Conservation (phyloP, 306 rosid genomes). For the Rubus parviflorus region DNA sequence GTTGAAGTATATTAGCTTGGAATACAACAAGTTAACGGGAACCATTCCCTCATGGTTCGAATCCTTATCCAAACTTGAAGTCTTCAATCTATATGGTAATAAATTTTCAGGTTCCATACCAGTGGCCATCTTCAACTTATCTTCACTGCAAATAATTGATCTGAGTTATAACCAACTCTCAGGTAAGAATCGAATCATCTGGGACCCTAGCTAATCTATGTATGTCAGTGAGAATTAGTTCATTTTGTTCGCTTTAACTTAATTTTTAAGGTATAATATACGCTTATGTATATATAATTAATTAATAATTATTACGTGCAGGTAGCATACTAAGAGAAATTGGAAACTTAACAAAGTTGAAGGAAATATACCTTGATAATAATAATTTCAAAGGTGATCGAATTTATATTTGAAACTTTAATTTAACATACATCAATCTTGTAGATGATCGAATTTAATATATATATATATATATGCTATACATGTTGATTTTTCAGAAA, state of each 20-base stretch:
- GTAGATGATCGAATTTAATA: background rate
- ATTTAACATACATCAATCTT: too few species aligned
- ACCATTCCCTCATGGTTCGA: too few species aligned
- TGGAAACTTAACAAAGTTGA: constrained; percentile 9
- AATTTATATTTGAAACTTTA: too few species aligned
- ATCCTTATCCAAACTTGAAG: too few species aligned
- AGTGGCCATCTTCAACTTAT: constrained; percentile 19
- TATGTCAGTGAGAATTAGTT: background rate
- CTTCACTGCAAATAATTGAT: constrained; percentile 10
- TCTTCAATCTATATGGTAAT: background rate
- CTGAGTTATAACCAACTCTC: constrained; percentile 24
- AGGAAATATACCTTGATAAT: background rate
- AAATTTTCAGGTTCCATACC: too few species aligned
- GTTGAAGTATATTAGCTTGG: too few species aligned
- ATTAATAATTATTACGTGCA: background rate
- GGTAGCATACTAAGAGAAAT: constrained; percentile 9
- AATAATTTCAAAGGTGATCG: constrained; percentile 20
- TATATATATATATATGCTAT: too few species aligned
- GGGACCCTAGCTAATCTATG: background rate
- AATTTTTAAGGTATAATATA: too few species aligned
- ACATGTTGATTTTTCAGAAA: constrained; percentile 8
- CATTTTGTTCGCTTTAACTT: background rate
- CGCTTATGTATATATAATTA: too few species aligned
- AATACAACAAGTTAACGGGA: too few species aligned
- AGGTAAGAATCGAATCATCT: background rate